Conservation (phyloP, 257 asterid species). For the Penstemon newberryi region DNA sequence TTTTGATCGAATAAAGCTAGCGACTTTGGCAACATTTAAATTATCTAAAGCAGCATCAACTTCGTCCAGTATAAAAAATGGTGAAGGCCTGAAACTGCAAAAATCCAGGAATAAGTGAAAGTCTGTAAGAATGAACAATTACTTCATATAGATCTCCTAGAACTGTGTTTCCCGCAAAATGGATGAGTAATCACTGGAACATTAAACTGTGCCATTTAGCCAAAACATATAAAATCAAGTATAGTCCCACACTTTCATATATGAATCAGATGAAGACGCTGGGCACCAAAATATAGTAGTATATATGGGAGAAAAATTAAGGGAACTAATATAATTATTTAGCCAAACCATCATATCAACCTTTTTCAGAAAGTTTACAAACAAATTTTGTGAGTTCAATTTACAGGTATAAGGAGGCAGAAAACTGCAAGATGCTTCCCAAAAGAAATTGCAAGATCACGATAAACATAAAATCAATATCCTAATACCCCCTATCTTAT, state of each 20-base stretch:
- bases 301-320: neutral
- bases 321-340: neutral
- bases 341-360: constrained; percentile 1
- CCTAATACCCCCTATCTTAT: neutral
- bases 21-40: constrained; percentile 92
- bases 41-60: constrained; percentile 99
- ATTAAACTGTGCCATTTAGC: neutral
- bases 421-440: constrained; percentile 11
- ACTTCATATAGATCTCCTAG: constrained; percentile 3
- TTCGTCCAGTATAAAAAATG: constrained; percentile 95
- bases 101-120: constrained; percentile 18
- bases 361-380: neutral
- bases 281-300: neutral
- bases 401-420: neutral
- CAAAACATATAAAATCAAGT: neutral
- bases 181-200: neutral
- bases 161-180: neutral
- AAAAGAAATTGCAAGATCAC: neutral
- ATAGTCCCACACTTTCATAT: neutral
- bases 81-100: constrained; percentile 94
- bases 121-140: constrained; percentile 6
- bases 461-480: constrained; percentile 2
- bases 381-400: neutral
- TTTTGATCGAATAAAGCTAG: constrained; percentile 89
- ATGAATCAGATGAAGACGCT: neutral